Conservation (phyloP, 2,329 filamentous ascomycete species). For the Trichoderma hamatum region DNA sequence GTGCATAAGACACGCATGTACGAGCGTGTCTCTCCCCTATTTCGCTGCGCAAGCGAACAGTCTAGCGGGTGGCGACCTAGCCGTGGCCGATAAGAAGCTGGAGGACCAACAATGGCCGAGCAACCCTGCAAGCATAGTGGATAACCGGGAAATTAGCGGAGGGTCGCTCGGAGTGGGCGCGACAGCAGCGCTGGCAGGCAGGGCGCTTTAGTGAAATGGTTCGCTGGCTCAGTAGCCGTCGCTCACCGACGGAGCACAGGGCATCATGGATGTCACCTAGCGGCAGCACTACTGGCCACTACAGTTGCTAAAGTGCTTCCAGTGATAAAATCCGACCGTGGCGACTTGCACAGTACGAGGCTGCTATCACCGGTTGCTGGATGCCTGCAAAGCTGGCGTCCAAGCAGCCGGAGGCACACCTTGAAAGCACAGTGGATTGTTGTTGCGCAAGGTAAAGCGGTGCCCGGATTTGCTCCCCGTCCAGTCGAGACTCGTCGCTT, state of each 20-base stretch:
- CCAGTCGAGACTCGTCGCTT: background rate
- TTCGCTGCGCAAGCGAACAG: constrained; percentile 11
- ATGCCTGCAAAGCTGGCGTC: background rate
- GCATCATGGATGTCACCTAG: background rate
- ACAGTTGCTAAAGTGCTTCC: background rate
- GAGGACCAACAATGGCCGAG: constrained; percentile 11
- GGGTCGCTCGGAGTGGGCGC: constrained; percentile 20
- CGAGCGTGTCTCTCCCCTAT: constrained; percentile 15
- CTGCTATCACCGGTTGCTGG: background rate
- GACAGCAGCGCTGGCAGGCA: background rate
- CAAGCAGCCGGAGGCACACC: constrained; percentile 16
- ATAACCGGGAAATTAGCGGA: constrained; percentile 30
- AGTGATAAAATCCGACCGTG: background rate
- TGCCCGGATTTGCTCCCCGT: constrained; percentile 1
- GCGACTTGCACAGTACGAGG: background rate
- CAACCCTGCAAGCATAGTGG: constrained; percentile 26
- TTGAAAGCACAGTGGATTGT: background rate
- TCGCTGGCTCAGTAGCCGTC: background rate
- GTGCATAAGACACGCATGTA: constrained; percentile 20
- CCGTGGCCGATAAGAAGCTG: background rate
- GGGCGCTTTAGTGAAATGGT: constrained; percentile 12
- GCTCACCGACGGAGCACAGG: constrained; percentile 19
- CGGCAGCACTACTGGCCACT: background rate
- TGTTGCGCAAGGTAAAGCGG: background rate
- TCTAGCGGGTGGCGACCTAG: background rate